A percentile compares a stretch with the other conserved stretches of the same genome.
phyloP scores from a whole-genome alignment of 352 stramenopile species.

The Globisporangium megalacanthum region DNA sequence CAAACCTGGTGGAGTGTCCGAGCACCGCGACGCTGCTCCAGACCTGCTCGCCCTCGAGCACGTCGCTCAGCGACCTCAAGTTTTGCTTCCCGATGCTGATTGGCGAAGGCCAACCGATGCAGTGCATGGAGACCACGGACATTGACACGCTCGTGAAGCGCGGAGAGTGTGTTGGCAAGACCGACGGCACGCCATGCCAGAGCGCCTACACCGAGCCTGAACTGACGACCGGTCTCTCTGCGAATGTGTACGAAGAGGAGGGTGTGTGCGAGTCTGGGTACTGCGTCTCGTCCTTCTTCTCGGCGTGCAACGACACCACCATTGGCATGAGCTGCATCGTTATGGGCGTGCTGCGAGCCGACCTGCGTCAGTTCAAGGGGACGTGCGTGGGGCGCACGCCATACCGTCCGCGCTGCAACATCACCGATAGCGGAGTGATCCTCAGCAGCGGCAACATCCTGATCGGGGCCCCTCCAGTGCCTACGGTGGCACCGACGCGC shows the following conservation, averaged over 20 bases:
- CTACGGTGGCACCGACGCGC: background rate
- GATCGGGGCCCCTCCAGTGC: background rate
- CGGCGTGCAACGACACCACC: background rate
- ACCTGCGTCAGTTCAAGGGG: background rate
- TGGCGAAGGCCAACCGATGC: background rate
- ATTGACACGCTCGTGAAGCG: constrained; percentile 5
- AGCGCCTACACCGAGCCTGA: background rate
- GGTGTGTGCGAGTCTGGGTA: background rate
- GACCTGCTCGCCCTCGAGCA: background rate
- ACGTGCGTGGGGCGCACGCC: background rate
- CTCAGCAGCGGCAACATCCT: background rate
- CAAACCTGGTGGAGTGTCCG: background rate
- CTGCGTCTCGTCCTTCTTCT: background rate
- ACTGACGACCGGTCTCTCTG: background rate
- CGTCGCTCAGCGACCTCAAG: background rate
- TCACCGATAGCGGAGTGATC: background rate
- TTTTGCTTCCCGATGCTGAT: background rate
- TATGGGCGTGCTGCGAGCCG: background rate
- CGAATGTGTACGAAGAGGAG: constrained; percentile 1
- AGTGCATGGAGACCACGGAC: background rate
- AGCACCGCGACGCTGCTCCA: background rate
- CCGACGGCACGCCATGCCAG: background rate
- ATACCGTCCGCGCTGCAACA: background rate
- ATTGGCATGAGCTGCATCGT: background rate
- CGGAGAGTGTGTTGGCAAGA: background rate